Evolutionary conservation across 768 basidiomycete species (phyloP), one percentile per base, ranked within the genome.

Genomic region (Lepiota brunneoincarnata): DNA sequence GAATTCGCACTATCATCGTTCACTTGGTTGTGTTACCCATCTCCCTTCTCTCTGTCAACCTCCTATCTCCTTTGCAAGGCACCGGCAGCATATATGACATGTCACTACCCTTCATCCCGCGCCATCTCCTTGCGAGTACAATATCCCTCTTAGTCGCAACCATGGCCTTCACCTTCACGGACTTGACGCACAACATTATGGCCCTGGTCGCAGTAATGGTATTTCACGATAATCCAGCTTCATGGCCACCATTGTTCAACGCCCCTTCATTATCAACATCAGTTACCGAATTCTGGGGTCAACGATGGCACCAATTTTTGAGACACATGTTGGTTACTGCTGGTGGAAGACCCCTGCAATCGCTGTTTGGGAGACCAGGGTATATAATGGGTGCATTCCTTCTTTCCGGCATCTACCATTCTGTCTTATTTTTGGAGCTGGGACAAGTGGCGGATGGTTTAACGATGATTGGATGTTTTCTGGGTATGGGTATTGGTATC

Each of bases 241-340:
- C 76, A 41, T 82, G 80, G 78, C 81, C 81, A 0, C 80, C 77
- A 4, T 46, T 80, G 24, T 80, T 81, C 59, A 65, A 77, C 45
- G 24, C 61, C 2, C 81, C 82, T 14, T 81, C 73, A 72, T 6
- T 54, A 14, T 63, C 76, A 1, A 75, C 73, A 3, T 80, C 78
- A 3, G 55, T 83, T 11, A 48, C 63, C 10, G 71, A 75, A 17
- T 73, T 79, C 41, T 83, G 81, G 82, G 71, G 69, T 4, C 61
- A 54, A 44, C 62, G 71, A 15, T 83, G 82, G 81, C 81, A 83
- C 49, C 79, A 81, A 54, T 45, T 78, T 3, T 76, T 79, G 56
- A 72, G 80, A 4, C 70, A 74, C 26, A 56, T 56, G 23, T 81
- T 83, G 52, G 59, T 77, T 39, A 62, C 60, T 18, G 23, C 75